Evolutionary conservation across 441 rosid species (phyloP), one percentile per base, ranked within the genome.

Genomic region (Pelargonium fulgidum): DNA sequence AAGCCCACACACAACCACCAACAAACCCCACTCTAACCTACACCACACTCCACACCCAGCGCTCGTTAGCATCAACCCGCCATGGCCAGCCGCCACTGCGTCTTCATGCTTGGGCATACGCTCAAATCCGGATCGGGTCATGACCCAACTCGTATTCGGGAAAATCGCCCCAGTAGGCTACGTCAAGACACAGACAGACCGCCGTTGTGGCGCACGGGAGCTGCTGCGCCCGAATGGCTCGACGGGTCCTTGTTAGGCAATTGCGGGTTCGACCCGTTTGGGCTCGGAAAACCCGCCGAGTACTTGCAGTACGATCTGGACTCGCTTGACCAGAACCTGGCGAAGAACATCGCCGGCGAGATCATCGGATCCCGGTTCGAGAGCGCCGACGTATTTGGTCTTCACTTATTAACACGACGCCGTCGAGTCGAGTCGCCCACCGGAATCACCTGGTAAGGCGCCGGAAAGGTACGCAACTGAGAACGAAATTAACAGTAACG

Each of bases 391-490:
- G 83, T n/a, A n/a, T n/a, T n/a, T n/a, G n/a, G n/a, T n/a, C n/a
- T n/a, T n/a, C n/a, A n/a, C n/a, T n/a, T n/a, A n/a, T n/a, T n/a
- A n/a, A n/a, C n/a, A n/a, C n/a, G n/a, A n/a, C n/a, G n/a, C 96
- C 42, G 81, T 93, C 39, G 1, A 41, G 97, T 89, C 3, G 97
- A 93, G 81, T 83, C 90, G 89, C 92, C 89, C 72, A 90, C 94
- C 29, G 97, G 98, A 22, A 78, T 93, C 69, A 85, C 96, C 48
- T 93, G 96, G 97, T 94, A 90, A 87, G 98, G 91, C 65, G 98
- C 96, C 20, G 96, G 97, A 70, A 93, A 91, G 96, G 98, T 89
- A 75, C 24, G 24, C 24, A 22, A 22, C 1, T 22, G 24, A 22
- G 24, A 22, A 22, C 24, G 24, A 22, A 22, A 22, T 22, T 22